phyloP scores from a whole-genome alignment of 2,329 filamentous ascomycete species.

The Cladophialophora exuberans region DNA sequence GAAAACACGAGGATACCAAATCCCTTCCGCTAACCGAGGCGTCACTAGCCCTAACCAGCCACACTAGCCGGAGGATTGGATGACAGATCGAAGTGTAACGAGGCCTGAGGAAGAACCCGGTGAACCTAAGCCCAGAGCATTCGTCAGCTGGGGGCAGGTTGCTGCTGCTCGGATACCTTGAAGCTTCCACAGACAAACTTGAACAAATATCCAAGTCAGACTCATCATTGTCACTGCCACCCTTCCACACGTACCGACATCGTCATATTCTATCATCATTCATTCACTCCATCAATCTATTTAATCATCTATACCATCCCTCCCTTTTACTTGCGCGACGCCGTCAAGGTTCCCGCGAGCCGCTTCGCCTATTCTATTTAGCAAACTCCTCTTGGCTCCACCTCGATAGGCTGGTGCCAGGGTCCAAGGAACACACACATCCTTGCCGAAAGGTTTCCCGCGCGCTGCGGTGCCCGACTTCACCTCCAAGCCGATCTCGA shows the following conservation, averaged over 20 bases:
- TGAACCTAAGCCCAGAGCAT: constrained; percentile 8
- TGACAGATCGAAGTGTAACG: too few species aligned
- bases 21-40: constrained; percentile 6
- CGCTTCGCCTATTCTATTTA: not conserved
- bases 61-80: too few species aligned
- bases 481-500: too few species aligned
- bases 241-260: not conserved
- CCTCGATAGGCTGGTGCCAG: not conserved
- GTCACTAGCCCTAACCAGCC: not conserved
- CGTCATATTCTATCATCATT: not conserved
- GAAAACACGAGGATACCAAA: not conserved
- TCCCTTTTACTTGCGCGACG: not conserved
- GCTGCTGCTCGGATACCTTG: not conserved
- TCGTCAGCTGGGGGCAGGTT: constrained; percentile 36
- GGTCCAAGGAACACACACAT: too few species aligned
- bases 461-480: constrained; percentile 8
- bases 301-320: not conserved
- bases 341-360: not conserved
- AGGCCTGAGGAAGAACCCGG: not conserved
- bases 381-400: not conserved
- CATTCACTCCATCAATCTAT: not conserved
- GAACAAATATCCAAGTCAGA: too few species aligned
- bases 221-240: constrained; percentile 1
- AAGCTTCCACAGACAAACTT: too few species aligned
- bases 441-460: constrained; percentile 6